Evolutionary conservation across 441 rosid species (phyloP).

Genomic region (Aquilaria agallochum): DNA sequence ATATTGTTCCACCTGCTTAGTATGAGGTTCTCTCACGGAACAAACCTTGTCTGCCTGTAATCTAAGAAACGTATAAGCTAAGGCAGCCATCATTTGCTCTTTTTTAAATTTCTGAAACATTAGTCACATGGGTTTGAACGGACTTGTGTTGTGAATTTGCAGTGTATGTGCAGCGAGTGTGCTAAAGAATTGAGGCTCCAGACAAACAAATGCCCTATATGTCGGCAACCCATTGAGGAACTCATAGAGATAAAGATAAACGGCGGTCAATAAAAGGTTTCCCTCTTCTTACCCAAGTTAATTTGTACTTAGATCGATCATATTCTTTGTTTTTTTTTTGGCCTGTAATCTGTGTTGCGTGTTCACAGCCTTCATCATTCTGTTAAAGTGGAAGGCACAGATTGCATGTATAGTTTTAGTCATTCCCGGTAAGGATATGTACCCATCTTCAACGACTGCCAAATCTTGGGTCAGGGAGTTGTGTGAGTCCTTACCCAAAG

Average conservation of each 20-base stretch:
- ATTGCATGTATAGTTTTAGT: not conserved
- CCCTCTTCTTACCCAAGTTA: constrained; percentile 17
- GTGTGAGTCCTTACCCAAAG: constrained; percentile 5
- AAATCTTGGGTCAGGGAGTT: not conserved
- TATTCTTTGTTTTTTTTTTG: constrained; percentile 8
- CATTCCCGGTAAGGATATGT: not conserved
- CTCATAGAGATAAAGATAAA: constrained; percentile 73
- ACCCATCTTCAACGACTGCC: constrained; percentile 3
- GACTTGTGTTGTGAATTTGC: constrained; percentile 19
- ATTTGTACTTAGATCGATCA: constrained; percentile 25
- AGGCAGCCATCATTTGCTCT: constrained; percentile 2
- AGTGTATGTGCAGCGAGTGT: constrained; percentile 84
- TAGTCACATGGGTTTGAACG: constrained; percentile 5
- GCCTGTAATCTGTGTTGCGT: constrained; percentile 2
- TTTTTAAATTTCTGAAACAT: not conserved
- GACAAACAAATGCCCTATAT: constrained; percentile 79
- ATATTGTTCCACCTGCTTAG: too few relatives aligned
- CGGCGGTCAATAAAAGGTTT: constrained; percentile 25
- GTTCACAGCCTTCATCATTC: too few relatives aligned
- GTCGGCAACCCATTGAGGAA: constrained; percentile 65
- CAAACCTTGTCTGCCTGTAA: too few relatives aligned
- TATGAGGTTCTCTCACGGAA: too few relatives aligned
- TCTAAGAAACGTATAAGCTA: constrained; percentile 1
- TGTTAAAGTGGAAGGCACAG: not conserved
- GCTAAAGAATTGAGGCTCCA: constrained; percentile 67